phyloP scores from a whole-genome alignment of 495 filamentous ascomycete genomes.

The Talaromyces thailandensis region DNA sequence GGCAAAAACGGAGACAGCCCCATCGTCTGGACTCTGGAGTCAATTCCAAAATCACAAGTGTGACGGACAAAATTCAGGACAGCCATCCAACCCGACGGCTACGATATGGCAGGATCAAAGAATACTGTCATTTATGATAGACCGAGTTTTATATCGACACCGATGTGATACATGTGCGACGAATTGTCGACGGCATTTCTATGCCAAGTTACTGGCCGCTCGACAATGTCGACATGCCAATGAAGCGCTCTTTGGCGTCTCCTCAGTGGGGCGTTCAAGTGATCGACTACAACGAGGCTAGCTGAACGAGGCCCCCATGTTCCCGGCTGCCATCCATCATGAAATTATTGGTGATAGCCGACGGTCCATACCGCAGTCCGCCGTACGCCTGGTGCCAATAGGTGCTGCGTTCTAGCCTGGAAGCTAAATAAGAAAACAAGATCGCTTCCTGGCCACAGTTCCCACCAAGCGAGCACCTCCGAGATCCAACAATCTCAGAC shows the following conservation, averaged over 20 bases:
- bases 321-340: not conserved
- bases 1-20: not conserved
- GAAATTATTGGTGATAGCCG: not conserved
- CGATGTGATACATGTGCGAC: not conserved
- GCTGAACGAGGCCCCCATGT: not conserved
- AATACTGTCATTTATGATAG: not conserved
- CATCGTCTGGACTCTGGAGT: not conserved
- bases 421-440: not conserved
- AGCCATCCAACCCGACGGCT: not conserved
- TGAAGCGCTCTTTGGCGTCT: not conserved
- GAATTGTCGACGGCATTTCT: not conserved
- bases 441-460: not conserved
- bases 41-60: not conserved
- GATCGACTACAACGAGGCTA: constrained; percentile 2
- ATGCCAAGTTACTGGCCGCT: not conserved
- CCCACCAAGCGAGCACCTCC: constrained; percentile 3
- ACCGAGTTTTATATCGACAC: not conserved
- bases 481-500: constrained; percentile 5
- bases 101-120: not conserved
- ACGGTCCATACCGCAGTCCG: not conserved
- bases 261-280: not conserved
- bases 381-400: not conserved
- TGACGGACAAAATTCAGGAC: not conserved
- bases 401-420: not conserved
- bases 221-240: constrained; percentile 4